Conservation (phyloP, 768 basidiomycete species). For the Leccinum truebloodii region DNA sequence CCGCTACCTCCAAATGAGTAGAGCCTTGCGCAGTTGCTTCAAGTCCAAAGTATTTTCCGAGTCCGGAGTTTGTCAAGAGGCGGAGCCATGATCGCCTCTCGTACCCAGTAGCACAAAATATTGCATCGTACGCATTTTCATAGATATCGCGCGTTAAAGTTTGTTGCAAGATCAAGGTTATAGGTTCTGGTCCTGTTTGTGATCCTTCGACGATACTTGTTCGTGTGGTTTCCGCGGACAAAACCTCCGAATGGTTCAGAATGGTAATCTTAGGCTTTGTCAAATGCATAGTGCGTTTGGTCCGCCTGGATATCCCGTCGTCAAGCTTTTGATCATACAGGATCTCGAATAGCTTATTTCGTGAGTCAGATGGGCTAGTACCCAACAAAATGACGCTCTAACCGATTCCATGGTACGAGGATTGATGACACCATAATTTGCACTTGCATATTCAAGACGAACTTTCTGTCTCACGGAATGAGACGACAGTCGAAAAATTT, state of each 20-base stretch:
- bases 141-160: conserved; percentile 35
- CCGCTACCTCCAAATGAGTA: conserved; percentile 13
- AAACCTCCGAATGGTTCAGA: conserved; percentile 38
- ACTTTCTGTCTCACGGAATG: conserved; percentile 37
- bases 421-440: conserved; percentile 58
- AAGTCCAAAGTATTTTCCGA: conserved; percentile 42
- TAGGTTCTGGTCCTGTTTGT: conserved; percentile 2
- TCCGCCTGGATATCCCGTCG: conserved; percentile 40
- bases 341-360: conserved; percentile 45
- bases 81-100: conserved; percentile 48
- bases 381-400: conserved; percentile 13
- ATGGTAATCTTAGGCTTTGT: conserved; percentile 37
- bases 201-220: not conserved
- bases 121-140: conserved; percentile 42
- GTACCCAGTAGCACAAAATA: conserved; percentile 58
- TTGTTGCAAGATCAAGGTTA: conserved; percentile 37
- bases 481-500: conserved; percentile 40
- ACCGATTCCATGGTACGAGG: conserved; percentile 46
- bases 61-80: conserved; percentile 40
- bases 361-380: not conserved
- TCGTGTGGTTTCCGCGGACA: conserved; percentile 28
- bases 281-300: conserved; percentile 11
- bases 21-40: conserved; percentile 6
- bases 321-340: conserved; percentile 53
- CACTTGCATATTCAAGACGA: conserved; percentile 46